These are phyloP conservation scores for Penicillium palitans DNA, from an alignment of 2,329 filamentous ascomycete genomes.

Conservation along the genomic window DNA sequence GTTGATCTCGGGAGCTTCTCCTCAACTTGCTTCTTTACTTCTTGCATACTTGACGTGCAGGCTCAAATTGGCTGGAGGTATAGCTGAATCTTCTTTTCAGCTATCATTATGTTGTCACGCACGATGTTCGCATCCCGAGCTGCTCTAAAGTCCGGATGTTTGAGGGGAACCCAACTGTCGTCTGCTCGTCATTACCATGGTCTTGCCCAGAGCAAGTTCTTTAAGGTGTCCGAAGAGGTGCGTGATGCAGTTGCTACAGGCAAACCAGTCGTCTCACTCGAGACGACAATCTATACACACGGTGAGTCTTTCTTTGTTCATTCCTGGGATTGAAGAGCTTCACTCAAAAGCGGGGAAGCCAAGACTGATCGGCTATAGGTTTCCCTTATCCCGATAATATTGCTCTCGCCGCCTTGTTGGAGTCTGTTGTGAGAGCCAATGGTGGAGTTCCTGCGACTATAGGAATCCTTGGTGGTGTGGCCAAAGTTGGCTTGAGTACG, in stretches of 20 bases:
- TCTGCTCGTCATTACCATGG: slow-evolving; percentile 30
- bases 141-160: slow-evolving; percentile 21
- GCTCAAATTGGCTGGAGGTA: background rate
- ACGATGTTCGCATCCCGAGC: slow-evolving; percentile 27
- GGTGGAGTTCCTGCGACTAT: slow-evolving; percentile 89
- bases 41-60: slow-evolving; percentile 1
- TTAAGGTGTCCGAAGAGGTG: slow-evolving; percentile 80
- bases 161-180: slow-evolving; percentile 18
- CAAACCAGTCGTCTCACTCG: slow-evolving; percentile 84
- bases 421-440: slow-evolving; percentile 75
- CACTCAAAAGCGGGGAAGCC: background rate
- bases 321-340: background rate
- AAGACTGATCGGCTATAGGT: slow-evolving; percentile 43
- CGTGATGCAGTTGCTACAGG: slow-evolving; percentile 70
- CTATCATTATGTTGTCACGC: slow-evolving; percentile 3
- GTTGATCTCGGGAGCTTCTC: slow-evolving; percentile 18
- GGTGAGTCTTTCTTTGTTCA: slow-evolving; percentile 49
- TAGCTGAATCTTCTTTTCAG: background rate
- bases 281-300: slow-evolving; percentile 97
- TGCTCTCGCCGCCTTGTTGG: slow-evolving; percentile 74
- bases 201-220: slow-evolving; percentile 49
- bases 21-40: slow-evolving; percentile 19
- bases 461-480: slow-evolving; percentile 79
- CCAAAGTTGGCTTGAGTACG: slow-evolving; percentile 72
- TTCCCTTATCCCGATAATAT: slow-evolving; percentile 72